Base-by-base conservation (phyloP, 2,329 filamentous ascomycete genomes). In the Boeremia lycopersici region DNA sequence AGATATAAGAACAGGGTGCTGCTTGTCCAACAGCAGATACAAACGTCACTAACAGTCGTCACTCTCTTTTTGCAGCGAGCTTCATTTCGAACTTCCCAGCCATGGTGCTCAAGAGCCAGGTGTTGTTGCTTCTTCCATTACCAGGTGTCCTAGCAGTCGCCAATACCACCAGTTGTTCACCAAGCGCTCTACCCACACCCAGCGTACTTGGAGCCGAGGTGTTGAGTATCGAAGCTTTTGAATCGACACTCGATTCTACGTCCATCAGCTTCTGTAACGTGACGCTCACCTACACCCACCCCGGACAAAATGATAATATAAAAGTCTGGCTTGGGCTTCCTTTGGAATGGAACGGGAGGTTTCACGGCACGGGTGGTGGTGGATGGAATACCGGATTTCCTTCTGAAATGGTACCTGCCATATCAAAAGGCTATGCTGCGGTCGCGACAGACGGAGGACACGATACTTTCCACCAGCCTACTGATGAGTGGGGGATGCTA, bases 351-450 rank as follows among this genome's bases (percentile, higher is more conserved):
- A 70, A 71, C 39, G 55, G 48, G 6, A 59, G 66, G 19, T 52
- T 70, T 4, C 60, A 66, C 40, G 65, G 62, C 1, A 46, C 61
- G 13, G 69, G 67, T 15, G 67, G 69, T 12, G 66, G 62, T 15
- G 69, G 62, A 8, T 69, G 47, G 53, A 44, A 53, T 3, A 60
- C 67, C 2, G 69, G 69, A 38, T 29, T 60, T 38, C 54, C 41
- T 15, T 57, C 56, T n/a, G 23, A 44, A 3, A 59, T 59, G 36
- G 45, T 59, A n/a, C 39, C 45, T 9, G 49, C 52, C 4, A 58
- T 70, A 31, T 53, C 54, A 25, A 52, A 30, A 17, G 67, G 68
- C 13, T 72, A 70, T 34, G 63, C 62, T 8, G 52, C 67, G 10
- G 50, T 57, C 4, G 61, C 63, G 1, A 68, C 63, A 4, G 60